Percentiles rank a stretch among this genome's conserved stretches.
These are phyloP conservation scores for Isatis tinctoria DNA, from an alignment of 345 rosid species.

Conservation along the genomic window DNA sequence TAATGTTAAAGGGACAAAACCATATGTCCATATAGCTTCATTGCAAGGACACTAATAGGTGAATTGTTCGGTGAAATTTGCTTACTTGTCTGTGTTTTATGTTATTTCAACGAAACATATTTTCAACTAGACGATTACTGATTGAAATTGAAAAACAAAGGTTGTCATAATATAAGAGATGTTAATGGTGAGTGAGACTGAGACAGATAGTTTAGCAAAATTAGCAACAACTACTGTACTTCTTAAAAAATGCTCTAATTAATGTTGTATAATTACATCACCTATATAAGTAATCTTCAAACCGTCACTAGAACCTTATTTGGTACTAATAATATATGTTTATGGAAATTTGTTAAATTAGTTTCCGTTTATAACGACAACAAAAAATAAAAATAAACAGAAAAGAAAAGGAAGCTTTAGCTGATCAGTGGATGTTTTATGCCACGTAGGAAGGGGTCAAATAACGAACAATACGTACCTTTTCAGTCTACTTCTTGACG, in stretches of 20 bases:
- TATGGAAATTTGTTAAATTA: too few species aligned
- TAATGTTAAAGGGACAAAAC: not conserved
- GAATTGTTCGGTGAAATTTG: not conserved
- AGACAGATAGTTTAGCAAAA: not conserved
- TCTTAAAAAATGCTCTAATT: too few species aligned
- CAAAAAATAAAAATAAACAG: too few species aligned
- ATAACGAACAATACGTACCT: not conserved
- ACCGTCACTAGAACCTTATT: too few species aligned
- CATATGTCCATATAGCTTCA: not conserved
- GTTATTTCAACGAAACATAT: not conserved
- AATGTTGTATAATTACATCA: too few species aligned
- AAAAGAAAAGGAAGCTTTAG: not conserved
- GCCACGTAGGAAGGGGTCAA: not conserved
- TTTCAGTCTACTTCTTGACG: not conserved
- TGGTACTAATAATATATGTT: too few species aligned
- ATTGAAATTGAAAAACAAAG: not conserved
- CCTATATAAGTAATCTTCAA: too few species aligned
- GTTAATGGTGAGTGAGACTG: not conserved
- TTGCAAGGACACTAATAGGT: not conserved
- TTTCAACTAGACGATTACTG: not conserved
- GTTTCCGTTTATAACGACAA: too few species aligned
- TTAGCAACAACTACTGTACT: not conserved
- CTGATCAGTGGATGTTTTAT: not conserved
- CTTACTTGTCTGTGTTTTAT: not conserved
- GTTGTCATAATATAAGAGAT: not conserved